phyloP scores from a whole-genome alignment of 2,329 filamentous ascomycete species.

The Grosmannia penicillata region DNA sequence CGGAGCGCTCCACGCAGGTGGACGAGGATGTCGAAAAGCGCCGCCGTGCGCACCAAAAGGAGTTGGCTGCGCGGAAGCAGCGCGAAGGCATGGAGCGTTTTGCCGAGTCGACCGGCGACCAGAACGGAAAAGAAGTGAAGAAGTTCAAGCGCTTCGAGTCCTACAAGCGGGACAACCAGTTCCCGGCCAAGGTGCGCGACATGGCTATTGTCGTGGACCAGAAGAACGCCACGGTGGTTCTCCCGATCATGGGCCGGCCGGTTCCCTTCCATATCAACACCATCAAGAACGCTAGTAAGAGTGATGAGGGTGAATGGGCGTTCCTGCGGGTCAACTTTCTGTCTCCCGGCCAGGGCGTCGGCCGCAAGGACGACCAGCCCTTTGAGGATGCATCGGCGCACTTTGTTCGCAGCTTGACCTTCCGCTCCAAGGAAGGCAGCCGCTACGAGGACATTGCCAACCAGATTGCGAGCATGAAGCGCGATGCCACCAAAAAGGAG shows the following conservation, averaged over 20 bases:
- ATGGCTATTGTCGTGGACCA: constrained; percentile 79
- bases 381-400: constrained; percentile 94
- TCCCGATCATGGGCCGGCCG: constrained; percentile 93
- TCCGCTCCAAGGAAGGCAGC: constrained; percentile 78
- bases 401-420: constrained; percentile 89
- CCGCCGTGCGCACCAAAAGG: constrained; percentile 83
- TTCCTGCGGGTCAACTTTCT: constrained; percentile 95
- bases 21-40: constrained; percentile 83
- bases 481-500: constrained; percentile 78
- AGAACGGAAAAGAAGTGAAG: constrained; percentile 87
- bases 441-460: constrained; percentile 83
- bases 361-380: constrained; percentile 90
- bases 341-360: constrained; percentile 92
- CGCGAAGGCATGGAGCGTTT: constrained; percentile 76
- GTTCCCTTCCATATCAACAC: constrained; percentile 96
- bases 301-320: constrained; percentile 84
- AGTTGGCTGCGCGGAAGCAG: constrained; percentile 75
- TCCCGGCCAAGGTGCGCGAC: constrained; percentile 70
- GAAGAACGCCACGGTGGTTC: constrained; percentile 78
- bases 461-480: constrained; percentile 93
- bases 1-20: constrained; percentile 73
- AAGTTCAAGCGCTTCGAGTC: constrained; percentile 99
- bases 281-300: constrained; percentile 98
- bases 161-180: constrained; percentile 94
- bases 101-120: constrained; percentile 66